phyloP scores from a whole-genome alignment of 352 stramenopile genomes.

The Phytophthora idaei region DNA sequence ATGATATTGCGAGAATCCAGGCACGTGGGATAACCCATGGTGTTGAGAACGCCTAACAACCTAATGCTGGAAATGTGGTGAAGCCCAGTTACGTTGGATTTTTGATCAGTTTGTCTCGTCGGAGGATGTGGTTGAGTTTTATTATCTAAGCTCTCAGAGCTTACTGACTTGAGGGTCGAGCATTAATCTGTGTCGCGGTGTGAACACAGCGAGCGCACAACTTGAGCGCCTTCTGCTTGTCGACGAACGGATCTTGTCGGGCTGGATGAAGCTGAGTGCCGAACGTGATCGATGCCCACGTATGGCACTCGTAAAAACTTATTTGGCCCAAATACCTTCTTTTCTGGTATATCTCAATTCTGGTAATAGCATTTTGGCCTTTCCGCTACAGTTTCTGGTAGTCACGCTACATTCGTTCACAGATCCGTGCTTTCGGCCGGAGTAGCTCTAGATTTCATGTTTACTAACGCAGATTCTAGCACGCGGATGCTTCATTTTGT shows the following conservation, averaged over 20 bases:
- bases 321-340: constrained; percentile 25
- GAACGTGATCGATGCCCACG: constrained; percentile 39
- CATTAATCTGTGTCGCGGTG: constrained; percentile 36
- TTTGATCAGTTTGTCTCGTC: no score
- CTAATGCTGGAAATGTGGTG: neutral
- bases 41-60: neutral
- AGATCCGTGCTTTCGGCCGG: no score
- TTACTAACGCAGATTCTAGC: no score
- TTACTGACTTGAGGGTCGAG: neutral
- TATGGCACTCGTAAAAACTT: constrained; percentile 28
- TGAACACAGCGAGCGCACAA: constrained; percentile 41
- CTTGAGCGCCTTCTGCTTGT: constrained; percentile 31
- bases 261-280: constrained; percentile 33
- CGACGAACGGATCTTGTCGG: constrained; percentile 19
- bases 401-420: no score
- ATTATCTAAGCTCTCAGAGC: no score
- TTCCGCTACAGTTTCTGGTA: no score
- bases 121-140: no score
- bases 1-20: constrained; percentile 13
- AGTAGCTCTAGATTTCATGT: no score
- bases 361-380: no score
- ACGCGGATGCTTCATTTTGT: no score
- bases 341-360: neutral
- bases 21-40: neutral
- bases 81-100: no score